Conservation (phyloP, 495 filamentous ascomycete species). For the Talaromyces trachyspermus region DNA sequence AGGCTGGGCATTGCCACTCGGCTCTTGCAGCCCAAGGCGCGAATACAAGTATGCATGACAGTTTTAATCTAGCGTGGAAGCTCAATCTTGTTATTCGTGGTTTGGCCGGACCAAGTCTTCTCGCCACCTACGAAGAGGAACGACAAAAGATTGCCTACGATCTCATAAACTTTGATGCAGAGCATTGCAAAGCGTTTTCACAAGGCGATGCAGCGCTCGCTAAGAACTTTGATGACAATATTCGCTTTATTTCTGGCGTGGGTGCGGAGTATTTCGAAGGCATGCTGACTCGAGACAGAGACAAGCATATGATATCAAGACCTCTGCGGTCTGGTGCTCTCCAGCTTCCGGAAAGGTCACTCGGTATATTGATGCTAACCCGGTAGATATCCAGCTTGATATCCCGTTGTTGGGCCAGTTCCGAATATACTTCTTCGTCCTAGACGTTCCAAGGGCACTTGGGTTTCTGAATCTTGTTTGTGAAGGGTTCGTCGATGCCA, state of each 20-base stretch:
- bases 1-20: conserved; percentile 28
- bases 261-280: conserved; percentile 56
- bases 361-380: conserved; percentile 62
- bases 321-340: background rate
- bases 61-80: conserved; percentile 72
- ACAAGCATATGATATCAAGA: background rate
- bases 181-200: conserved; percentile 51
- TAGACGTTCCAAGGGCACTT: conserved; percentile 42
- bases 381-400: conserved; percentile 63
- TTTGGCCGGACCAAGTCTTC: conserved; percentile 42
- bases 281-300: conserved; percentile 48
- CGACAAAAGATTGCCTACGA: conserved; percentile 62
- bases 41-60: conserved; percentile 61
- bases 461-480: conserved; percentile 49
- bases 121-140: conserved; percentile 65
- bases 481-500: conserved; percentile 32
- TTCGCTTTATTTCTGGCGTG: conserved; percentile 59
- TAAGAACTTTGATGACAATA: conserved; percentile 57
- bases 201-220: conserved; percentile 51
- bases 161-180: conserved; percentile 64
- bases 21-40: conserved; percentile 72
- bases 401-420: conserved; percentile 66
- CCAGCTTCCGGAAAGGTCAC: conserved; percentile 53
- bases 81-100: conserved; percentile 52
- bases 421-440: conserved; percentile 56